Evolutionary conservation across 352 stramenopile genomes (phyloP), one percentile per base, ranked within the genome.

Genomic region (Elongisporangium prolatum): DNA sequence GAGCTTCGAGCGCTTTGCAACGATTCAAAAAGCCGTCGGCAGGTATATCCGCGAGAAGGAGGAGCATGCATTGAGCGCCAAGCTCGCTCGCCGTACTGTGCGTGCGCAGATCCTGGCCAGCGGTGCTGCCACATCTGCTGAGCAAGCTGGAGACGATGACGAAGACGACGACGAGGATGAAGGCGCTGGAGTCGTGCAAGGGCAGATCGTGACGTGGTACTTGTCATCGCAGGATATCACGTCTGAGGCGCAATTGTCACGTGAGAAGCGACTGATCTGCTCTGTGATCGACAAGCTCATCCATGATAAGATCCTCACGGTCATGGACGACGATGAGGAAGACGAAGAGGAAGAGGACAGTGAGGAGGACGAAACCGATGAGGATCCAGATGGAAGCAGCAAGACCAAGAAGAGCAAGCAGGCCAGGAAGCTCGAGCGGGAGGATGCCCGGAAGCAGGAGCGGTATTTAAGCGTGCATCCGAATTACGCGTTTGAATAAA

Each of bases 121-220:
- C 47, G 53, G 44, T 47, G 16, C 4, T 38, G 61, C 6, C 7
- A 34, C n/a, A 28, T n/a, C 40, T 18, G 52, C 18, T 0, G 61
- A 67, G 17, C 52, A 56, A n/a, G 49, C 62, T 13, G 38, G 66
- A 10, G 60, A 60, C 5, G 69, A 73, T 5, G 64, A 74, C 0
- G 74, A 86, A 4, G 74, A 84, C 1, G 68, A 74, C 0, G 68
- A 87, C 8, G 81, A 95, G 0, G 78, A 86, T 0, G 76, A 86
- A 1, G 76, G 77, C 20, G 68, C 44, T 0, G 82, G 84, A 1
- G 77, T 93, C 5, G 63, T 93, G 52, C 84, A 93, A 64, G 84
- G 82, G 21, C 77, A 93, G 63, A 59, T 93, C 22, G 84, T 93
- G 51, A 95, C 84, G 40, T 95, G 83, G 82, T 95, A 95, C 59